These are phyloP conservation scores for Russula lepida DNA, from an alignment of 768 basidiomycete genomes.

Conservation along the genomic window DNA sequence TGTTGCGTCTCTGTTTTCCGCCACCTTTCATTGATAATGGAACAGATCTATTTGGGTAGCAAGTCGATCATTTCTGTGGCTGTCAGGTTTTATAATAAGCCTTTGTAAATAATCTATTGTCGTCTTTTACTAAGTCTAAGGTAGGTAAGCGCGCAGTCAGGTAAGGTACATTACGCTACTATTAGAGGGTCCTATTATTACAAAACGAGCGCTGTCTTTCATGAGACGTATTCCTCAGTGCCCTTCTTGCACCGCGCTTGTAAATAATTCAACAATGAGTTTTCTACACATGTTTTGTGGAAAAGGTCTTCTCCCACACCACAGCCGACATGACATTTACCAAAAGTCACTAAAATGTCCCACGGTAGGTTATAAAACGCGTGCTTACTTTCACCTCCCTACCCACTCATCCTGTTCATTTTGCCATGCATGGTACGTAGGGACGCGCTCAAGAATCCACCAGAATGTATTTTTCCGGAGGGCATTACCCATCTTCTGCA, in stretches of 20 bases:
- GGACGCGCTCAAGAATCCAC: constrained; percentile 67
- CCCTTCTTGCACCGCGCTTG: constrained; percentile 43
- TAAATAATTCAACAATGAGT: constrained; percentile 40
- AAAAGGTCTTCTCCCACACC: constrained; percentile 45
- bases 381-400: constrained; percentile 43
- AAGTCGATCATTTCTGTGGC: no score
- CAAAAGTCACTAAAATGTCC: background rate
- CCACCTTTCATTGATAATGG: no score
- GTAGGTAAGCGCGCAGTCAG: background rate
- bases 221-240: constrained; percentile 41
- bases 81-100: background rate
- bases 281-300: constrained; percentile 44
- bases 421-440: constrained; percentile 47
- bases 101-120: background rate
- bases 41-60: no score
- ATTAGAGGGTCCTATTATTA: background rate
- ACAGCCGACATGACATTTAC: constrained; percentile 46
- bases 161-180: background rate
- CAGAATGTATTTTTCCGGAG: constrained; percentile 40
- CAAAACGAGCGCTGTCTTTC: constrained; percentile 4
- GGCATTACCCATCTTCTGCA: constrained; percentile 46
- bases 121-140: background rate
- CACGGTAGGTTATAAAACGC: background rate
- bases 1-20: no score
- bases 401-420: constrained; percentile 50